Evolutionary conservation across 495 filamentous ascomycete species (phyloP).

Genomic region (Penicillium mononematosum): DNA sequence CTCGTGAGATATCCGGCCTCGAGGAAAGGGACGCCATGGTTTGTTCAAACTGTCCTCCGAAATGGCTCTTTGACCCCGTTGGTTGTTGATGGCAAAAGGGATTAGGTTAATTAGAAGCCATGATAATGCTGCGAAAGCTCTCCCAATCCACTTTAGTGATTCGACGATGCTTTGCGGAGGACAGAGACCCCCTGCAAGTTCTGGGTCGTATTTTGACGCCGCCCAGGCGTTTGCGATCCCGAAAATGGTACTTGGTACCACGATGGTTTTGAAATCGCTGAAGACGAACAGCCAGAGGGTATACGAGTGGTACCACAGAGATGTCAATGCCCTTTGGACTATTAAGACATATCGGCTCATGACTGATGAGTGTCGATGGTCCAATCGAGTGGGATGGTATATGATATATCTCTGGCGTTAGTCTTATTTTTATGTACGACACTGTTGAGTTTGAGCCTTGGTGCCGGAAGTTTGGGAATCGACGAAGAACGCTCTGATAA

Average conservation of each 20-base stretch:
- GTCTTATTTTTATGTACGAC: neutral
- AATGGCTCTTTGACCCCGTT: constrained; percentile 26
- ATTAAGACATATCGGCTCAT: neutral
- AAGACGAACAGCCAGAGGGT: constrained; percentile 42
- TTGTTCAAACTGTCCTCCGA: constrained; percentile 38
- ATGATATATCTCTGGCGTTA: neutral
- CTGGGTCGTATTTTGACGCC: constrained; percentile 6
- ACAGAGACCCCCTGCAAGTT: neutral
- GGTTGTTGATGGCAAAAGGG: constrained; percentile 35
- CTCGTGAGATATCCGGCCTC: constrained; percentile 18
- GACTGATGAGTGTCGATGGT: neutral
- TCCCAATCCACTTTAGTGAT: neutral
- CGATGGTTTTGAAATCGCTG: constrained; percentile 42
- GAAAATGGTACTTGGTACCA: constrained; percentile 38
- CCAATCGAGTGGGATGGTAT: neutral
- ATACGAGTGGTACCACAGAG: constrained; percentile 18
- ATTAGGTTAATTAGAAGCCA: constrained; percentile 39
- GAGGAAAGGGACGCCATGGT: constrained; percentile 39
- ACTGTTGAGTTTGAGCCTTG: neutral
- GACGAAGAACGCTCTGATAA: neutral
- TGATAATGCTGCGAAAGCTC: constrained; percentile 13
- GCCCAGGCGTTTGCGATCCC: constrained; percentile 36
- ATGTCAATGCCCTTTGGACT: neutral
- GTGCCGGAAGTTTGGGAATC: neutral
- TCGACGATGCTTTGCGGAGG: neutral